Evolutionary conservation across 208 protist species (phyloP), one percentile per base, ranked within the genome.

Genomic region (Polymyxa betae): DNA sequence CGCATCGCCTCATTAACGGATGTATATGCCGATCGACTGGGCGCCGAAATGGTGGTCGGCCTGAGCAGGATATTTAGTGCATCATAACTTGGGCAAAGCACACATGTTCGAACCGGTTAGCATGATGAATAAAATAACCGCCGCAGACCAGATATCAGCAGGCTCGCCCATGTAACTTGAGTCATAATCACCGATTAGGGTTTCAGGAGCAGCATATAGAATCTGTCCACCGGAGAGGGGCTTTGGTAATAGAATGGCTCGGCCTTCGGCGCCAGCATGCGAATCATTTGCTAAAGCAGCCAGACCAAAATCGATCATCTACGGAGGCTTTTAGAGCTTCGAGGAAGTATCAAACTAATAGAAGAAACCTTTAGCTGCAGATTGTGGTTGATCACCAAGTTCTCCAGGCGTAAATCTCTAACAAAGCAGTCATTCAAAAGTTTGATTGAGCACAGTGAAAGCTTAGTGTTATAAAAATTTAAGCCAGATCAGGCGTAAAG

Each of bases 271-370:
- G 16, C 16, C 16, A 82, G 12, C 5, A n/a, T n/a, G n/a, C n/a
- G n/a, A n/a, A 20, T 5, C 16, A 35, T 35, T 35, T n/a, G 35
- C 35, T 12, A 5, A 12, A 5, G 72, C 72, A 40, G 72, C 5
- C 16, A 82, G n/a, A 43, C 72, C 72, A 35, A 82, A 82, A 43
- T 82, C 72, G 72, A 82, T 82, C 35, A 82, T 40, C 72, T 60
- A 60, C 49, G 49, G 12, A 5, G 12, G 5, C 49, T 5, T 60
- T 60, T 24, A 60, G 49, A 29, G 24, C 24, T 60, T 5, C 49
- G 24, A 29, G 49, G 49, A 60, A 60, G 5, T 60, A 5, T 29
- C 49, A 5, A 5, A 5, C 49, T 5, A 60, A 60, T 29, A 5
- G 49, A 5, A 60, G 24, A 29, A 29, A 60, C 49, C 24, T 82